These are phyloP conservation scores for Globisporangium apiculatum DNA, from an alignment of 352 stramenopile species.

Conservation along the genomic window DNA sequence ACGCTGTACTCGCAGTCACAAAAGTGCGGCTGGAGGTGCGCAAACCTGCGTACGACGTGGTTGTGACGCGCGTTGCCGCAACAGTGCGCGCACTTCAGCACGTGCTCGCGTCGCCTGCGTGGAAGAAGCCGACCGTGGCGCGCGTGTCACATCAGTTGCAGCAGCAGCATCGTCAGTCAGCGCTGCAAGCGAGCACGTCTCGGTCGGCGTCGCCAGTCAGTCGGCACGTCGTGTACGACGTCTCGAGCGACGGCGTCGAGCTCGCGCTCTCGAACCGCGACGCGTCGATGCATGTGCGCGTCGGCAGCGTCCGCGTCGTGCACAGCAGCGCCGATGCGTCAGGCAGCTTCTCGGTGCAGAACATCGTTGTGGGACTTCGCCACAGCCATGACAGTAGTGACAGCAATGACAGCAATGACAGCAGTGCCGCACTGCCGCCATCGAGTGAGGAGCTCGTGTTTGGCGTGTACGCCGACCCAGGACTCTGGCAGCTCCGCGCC, in stretches of 20 bases:
- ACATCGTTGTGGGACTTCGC: conserved; percentile 46
- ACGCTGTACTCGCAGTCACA: conserved; percentile 17
- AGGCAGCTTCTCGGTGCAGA: conserved; percentile 51
- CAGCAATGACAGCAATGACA: background rate
- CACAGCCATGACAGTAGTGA: background rate
- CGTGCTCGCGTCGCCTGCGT: conserved; percentile 3
- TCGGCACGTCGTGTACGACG: conserved; percentile 12
- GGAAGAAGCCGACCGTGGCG: background rate
- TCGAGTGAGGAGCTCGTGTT: conserved; percentile 59
- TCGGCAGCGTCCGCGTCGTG: conserved; percentile 32
- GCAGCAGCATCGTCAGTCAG: background rate
- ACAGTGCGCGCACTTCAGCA: background rate
- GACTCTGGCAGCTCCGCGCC: conserved; percentile 58
- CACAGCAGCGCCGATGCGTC: conserved; percentile 19
- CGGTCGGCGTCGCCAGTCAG: background rate
- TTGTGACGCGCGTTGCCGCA: conserved; percentile 6
- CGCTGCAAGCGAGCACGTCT: background rate
- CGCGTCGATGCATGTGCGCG: conserved; percentile 48
- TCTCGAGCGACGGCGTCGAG: conserved; percentile 53
- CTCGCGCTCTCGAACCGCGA: conserved; percentile 20
- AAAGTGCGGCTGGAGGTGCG: conserved; percentile 26
- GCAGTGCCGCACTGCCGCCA: background rate
- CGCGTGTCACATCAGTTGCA: no score
- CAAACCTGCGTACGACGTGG: conserved; percentile 19
- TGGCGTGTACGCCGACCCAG: conserved; percentile 55